Percentiles rank a stretch among this genome's conserved stretches.
Conservation (phyloP, 208 protist genomes). For the Acanthamoeba triangularis region DNA sequence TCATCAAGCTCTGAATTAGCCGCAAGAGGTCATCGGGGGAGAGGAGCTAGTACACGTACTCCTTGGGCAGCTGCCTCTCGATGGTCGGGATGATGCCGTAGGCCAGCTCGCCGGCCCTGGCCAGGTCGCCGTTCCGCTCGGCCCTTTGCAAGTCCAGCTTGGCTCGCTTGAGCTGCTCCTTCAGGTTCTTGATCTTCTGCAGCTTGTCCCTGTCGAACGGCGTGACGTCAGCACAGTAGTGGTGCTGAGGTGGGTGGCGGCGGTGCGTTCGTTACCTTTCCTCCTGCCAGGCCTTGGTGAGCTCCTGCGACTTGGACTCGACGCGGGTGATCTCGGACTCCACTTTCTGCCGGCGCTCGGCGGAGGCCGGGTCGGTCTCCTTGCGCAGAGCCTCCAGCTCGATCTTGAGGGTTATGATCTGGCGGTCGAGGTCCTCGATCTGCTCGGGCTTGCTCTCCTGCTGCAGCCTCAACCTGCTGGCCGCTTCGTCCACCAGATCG, state of each 20-base stretch:
- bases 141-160: slow-evolving; percentile 90
- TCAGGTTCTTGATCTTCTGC: slow-evolving; percentile 91
- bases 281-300: slow-evolving; percentile 90
- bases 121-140: slow-evolving; percentile 95
- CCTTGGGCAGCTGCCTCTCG: slow-evolving; percentile 88
- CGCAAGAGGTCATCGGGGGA: no score
- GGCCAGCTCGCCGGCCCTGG: slow-evolving; percentile 95
- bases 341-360: slow-evolving; percentile 88
- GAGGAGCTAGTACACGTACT: background rate
- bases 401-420: slow-evolving; percentile 87
- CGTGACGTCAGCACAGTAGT: slow-evolving; percentile 87
- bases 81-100: slow-evolving; percentile 98
- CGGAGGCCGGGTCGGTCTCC: slow-evolving; percentile 72
- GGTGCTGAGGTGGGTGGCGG: background rate
- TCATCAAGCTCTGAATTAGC: background rate
- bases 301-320: slow-evolving; percentile 88
- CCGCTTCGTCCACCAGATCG: slow-evolving; percentile 98
- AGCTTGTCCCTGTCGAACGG: slow-evolving; percentile 92
- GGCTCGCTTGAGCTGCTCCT: slow-evolving; percentile 94
- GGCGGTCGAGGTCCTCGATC: slow-evolving; percentile 96
- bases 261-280: slow-evolving; percentile 83
- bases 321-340: slow-evolving; percentile 82
- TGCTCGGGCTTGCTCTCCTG: slow-evolving; percentile 97
- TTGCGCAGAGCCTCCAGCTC: slow-evolving; percentile 86
- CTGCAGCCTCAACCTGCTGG: slow-evolving; percentile 95